Conservation (phyloP, 2,329 filamentous ascomycete species). For the Sclerotinia borealis region DNA sequence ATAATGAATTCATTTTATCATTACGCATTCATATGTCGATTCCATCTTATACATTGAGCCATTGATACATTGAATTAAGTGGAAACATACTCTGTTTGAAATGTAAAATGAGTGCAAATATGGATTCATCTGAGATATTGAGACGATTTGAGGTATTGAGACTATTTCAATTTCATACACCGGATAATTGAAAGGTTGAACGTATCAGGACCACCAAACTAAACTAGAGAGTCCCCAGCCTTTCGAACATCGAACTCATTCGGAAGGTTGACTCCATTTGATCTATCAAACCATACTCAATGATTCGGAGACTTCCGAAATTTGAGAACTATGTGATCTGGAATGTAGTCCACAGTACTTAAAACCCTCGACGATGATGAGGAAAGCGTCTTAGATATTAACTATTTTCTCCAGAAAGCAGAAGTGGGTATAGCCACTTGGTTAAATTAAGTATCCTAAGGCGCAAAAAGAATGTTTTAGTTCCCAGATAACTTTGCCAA, state of each 20-base stretch:
- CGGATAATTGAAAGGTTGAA: too few species aligned
- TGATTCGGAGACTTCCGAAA: neutral
- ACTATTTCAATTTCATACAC: too few species aligned
- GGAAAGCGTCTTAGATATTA: neutral
- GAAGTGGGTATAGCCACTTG: neutral
- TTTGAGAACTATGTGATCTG: too few species aligned
- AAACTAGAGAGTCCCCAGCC: too few species aligned
- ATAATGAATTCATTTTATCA: too few species aligned
- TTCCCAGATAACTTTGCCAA: conserved; percentile 32
- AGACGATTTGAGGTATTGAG: neutral
- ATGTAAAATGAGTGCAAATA: too few species aligned
- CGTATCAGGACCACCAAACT: too few species aligned
- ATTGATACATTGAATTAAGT: too few species aligned
- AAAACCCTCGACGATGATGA: neutral
- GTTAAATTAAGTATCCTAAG: neutral
- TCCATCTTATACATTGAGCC: too few species aligned
- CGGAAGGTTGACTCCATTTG: neutral
- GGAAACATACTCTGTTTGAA: too few species aligned
- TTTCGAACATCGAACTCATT: too few species aligned
- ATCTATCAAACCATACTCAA: neutral
- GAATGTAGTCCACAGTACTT: neutral
- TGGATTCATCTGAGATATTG: neutral
- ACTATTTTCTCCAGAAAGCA: neutral
- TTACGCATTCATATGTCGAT: too few species aligned
- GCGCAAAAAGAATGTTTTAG: neutral